Base-by-base conservation (phyloP, 176 grass and related monocot species). In the Avena atlantica region DNA sequence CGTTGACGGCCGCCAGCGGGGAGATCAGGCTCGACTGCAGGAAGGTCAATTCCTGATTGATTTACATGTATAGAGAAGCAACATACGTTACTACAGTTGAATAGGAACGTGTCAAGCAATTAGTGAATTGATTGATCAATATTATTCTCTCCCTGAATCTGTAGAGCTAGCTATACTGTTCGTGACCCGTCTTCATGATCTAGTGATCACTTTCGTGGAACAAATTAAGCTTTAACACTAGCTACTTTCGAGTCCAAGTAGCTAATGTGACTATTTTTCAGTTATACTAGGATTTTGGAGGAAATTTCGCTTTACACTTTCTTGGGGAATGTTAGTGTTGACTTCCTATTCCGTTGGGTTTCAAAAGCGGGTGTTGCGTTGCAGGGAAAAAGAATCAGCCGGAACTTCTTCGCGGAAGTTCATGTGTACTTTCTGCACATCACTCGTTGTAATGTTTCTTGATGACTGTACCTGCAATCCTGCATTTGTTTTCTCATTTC, bases 11-110 rank as follows among this genome's bases (percentile, higher is more conserved):
- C 0, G 4, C 81, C 19, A 88, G 45, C n/a, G 93, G 93, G 49
- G 90, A 98, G 96, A 86, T 98, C 65, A 95, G 96, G 70, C 13
- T 92, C 42, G 60, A 94, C 44, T 98, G 93, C 91, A 88, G 93
- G 74, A 89, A 76, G 10, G 86, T 90, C 15, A 95, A 98, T 83
- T 84, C 79, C 9, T 88, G 86, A 74, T 53, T 1, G 47, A 13
- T 17, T 27, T 34, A 44, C 37, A 40, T 14, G 17, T 15, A 67
- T 34, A 40, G 31, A 19, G 0, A 27, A 50, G 48, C 58, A 25
- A 24, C 70, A 31, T 48, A 31, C 48, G 48, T 80, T 2, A 15
- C 16, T 63, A 73, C 25, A 70, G 5, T 47, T 49, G 34, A 47
- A 44, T 53, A 55, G 4, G 78, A 20, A 50, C 8, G 36, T 6